These are phyloP conservation scores for Phalaenopsis aphrodite DNA, from an alignment of 106 monocot species.

Conservation along the genomic window DNA sequence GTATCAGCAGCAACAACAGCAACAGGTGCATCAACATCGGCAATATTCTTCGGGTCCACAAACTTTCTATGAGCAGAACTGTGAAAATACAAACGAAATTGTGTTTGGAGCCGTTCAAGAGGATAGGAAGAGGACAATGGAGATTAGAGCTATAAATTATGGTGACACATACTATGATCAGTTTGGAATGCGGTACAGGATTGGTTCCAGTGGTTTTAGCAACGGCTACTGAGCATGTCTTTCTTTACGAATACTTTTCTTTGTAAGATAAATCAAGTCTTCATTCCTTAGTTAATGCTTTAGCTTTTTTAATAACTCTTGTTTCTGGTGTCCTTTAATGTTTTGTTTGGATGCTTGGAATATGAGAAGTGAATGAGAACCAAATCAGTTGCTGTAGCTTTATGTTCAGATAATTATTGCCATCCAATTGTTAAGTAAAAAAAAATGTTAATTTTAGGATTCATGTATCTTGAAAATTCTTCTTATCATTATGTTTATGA, in stretches of 20 bases:
- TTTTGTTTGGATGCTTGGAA: constrained; percentile 1
- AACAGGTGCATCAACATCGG: constrained; percentile 60
- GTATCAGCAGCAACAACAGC: constrained; percentile 42
- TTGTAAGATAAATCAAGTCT: constrained; percentile 1
- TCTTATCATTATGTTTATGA: no score
- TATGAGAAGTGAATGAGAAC: neutral
- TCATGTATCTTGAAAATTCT: no score
- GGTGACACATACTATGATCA: constrained; percentile 57
- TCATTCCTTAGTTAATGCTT: neutral
- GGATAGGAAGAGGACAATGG: constrained; percentile 44
- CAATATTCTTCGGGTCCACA: constrained; percentile 77
- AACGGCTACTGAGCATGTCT: constrained; percentile 22
- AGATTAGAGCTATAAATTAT: constrained; percentile 82
- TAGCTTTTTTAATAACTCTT: no score
- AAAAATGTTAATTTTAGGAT: no score
- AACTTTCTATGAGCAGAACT: constrained; percentile 82
- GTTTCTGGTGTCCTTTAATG: no score
- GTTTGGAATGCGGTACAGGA: constrained; percentile 52
- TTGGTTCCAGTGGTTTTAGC: constrained; percentile 21
- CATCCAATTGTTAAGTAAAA: no score
- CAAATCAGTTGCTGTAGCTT: neutral
- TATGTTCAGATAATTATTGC: neutral
- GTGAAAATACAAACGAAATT: constrained; percentile 81
- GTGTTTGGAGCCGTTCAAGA: constrained; percentile 97
- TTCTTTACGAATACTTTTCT: neutral